Evolutionary conservation across 768 basidiomycete species (phyloP).

Genomic region (Panaeolus cyanescens): DNA sequence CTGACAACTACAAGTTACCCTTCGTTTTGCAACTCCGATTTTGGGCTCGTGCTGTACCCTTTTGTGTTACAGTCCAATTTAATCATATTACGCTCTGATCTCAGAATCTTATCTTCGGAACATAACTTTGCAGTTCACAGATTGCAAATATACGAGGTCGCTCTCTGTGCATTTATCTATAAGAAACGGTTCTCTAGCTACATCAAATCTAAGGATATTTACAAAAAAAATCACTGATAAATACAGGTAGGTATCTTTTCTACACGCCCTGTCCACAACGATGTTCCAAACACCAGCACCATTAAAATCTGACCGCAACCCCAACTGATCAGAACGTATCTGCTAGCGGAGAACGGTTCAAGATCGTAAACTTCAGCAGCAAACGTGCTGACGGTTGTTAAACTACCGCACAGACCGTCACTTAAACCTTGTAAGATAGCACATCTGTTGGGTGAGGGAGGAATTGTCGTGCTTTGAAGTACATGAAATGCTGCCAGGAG

Average conservation of each 20-base stretch:
- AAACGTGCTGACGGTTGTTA: constrained; percentile 95
- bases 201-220: constrained; percentile 4
- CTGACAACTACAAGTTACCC: constrained; percentile 7
- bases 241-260: constrained; percentile 51
- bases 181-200: constrained; percentile 7
- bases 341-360: constrained; percentile 54
- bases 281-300: constrained; percentile 71
- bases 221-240: no score
- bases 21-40: constrained; percentile 23
- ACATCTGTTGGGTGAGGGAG: constrained; percentile 58
- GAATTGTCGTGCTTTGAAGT: constrained; percentile 55
- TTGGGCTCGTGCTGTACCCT: not conserved
- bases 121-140: not conserved
- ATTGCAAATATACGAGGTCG: not conserved
- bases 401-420: constrained; percentile 94
- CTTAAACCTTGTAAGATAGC: constrained; percentile 76
- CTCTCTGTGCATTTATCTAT: no score
- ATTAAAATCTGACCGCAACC: constrained; percentile 67
- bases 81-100: not conserved
- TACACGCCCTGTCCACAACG: constrained; percentile 49
- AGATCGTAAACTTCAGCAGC: constrained; percentile 74
- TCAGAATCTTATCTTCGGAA: not conserved
- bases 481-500: constrained; percentile 75
- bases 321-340: constrained; percentile 75
- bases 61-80: not conserved